Conservation (phyloP, 768 basidiomycete genomes). For the Kockovaella imperatae region DNA sequence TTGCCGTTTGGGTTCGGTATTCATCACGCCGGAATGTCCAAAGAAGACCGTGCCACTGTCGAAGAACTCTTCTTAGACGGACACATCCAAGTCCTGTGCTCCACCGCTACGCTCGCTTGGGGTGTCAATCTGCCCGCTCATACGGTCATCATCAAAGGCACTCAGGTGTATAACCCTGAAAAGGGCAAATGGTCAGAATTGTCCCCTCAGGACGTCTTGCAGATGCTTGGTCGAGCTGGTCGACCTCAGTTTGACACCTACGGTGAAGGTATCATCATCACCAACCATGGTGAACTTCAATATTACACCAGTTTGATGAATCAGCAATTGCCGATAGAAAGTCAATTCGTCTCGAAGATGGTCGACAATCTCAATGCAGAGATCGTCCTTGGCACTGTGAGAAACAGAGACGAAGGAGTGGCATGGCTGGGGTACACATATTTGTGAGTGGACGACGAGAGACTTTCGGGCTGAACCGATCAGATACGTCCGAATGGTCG, state of each 20-base stretch:
- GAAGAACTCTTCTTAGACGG: constrained; percentile 93
- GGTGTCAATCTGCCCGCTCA: constrained; percentile 98
- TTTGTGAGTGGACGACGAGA: constrained; percentile 52
- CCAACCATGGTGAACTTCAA: constrained; percentile 91
- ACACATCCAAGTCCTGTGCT: constrained; percentile 85
- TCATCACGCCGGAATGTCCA: constrained; percentile 93
- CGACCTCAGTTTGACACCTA: constrained; percentile 94
- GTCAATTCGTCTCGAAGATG: constrained; percentile 82
- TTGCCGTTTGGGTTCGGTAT: constrained; percentile 96
- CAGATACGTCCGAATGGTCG: constrained; percentile 92
- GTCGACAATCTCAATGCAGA: constrained; percentile 96
- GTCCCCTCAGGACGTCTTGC: constrained; percentile 89
- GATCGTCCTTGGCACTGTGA: constrained; percentile 85
- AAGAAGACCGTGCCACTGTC: constrained; percentile 80
- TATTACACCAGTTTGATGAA: constrained; percentile 93
- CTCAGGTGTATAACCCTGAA: constrained; percentile 97
- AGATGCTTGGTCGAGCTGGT: constrained; percentile 97
- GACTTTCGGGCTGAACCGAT: constrained; percentile 1
- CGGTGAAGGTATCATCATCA: constrained; percentile 97
- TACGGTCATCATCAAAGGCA: constrained; percentile 99
- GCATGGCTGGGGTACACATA: constrained; percentile 97
- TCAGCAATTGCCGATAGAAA: constrained; percentile 95
- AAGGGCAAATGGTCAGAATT: constrained; percentile 97
- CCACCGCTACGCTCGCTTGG: constrained; percentile 97
- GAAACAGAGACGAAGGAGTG: constrained; percentile 93